These are phyloP conservation scores for Eurotiales sp. DNA, from an alignment of 2,329 filamentous ascomycete species.

Conservation along the genomic window DNA sequence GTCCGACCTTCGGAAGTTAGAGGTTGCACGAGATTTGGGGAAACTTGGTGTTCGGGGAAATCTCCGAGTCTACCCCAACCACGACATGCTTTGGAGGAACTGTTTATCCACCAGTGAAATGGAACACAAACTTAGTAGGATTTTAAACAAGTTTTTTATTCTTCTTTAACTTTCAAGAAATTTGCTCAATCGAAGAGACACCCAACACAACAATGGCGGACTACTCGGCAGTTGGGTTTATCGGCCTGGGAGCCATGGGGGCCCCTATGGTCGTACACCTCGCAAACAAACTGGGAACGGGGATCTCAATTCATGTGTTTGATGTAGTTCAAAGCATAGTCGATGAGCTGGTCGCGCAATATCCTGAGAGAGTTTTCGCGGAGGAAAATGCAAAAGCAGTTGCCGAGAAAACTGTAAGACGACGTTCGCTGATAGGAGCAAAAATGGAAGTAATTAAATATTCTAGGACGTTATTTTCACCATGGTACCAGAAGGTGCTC, in stretches of 20 bases:
- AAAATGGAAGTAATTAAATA: not conserved
- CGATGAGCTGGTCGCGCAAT: slow-evolving; percentile 41
- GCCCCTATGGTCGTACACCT: slow-evolving; percentile 52
- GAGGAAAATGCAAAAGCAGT: slow-evolving; percentile 47
- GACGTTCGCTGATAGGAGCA: not conserved
- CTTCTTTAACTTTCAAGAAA: not conserved
- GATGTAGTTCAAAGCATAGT: slow-evolving; percentile 46
- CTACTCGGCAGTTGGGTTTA: slow-evolving; percentile 36
- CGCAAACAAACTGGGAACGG: slow-evolving; percentile 42
- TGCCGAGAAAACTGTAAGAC: slow-evolving; percentile 47
- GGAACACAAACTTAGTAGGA: no score
- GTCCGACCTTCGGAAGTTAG: no score
- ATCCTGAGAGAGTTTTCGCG: slow-evolving; percentile 36
- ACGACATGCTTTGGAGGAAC: not conserved
- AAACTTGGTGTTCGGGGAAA: no score
- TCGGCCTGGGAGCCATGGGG: slow-evolving; percentile 56
- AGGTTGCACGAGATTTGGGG: no score
- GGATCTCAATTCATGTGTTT: slow-evolving; percentile 46
- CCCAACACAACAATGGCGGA: not conserved
- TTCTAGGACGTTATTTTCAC: slow-evolving; percentile 48
- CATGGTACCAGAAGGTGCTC: slow-evolving; percentile 53
- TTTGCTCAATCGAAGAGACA: not conserved
- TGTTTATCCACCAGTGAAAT: no score
- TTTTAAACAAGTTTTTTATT: no score
- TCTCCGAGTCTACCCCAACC: not conserved